Conservation (phyloP, 345 rosid genomes). For the Eucalyptus pumila region DNA sequence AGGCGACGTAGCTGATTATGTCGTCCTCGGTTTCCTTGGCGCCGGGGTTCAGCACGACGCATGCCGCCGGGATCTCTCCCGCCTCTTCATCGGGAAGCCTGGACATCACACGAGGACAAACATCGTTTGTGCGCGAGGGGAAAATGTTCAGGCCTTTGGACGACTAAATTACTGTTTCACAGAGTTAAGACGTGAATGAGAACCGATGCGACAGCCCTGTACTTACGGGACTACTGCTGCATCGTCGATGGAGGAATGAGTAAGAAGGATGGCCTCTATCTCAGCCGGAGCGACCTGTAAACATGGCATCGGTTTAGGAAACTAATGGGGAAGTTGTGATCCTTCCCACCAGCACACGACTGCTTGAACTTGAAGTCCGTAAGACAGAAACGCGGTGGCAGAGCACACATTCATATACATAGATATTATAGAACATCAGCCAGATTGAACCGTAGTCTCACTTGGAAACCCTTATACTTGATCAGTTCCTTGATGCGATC, state of each 20-base stretch:
- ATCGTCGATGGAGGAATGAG: slow-evolving; percentile 70
- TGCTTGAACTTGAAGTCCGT: background rate
- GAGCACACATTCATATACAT: background rate
- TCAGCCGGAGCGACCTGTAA: slow-evolving; percentile 88
- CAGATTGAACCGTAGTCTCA: slow-evolving; percentile 1
- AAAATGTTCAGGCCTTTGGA: background rate
- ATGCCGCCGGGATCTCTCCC: slow-evolving; percentile 89
- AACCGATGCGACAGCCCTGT: background rate
- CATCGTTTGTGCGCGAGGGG: background rate
- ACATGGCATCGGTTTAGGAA: background rate
- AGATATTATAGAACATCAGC: background rate
- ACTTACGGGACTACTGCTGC: slow-evolving; percentile 93
- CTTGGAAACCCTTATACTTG: slow-evolving; percentile 95
- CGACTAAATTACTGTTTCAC: background rate
- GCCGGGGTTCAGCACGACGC: slow-evolving; percentile 53
- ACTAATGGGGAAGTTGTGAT: background rate
- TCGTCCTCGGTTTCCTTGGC: slow-evolving; percentile 61
- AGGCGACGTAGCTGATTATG: slow-evolving; percentile 51
- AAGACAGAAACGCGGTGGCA: background rate
- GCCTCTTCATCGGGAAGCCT: slow-evolving; percentile 93
- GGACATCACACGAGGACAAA: background rate
- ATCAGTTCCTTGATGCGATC: slow-evolving; percentile 93
- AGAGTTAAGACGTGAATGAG: background rate
- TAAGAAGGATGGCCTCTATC: slow-evolving; percentile 67
- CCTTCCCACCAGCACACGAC: background rate